phyloP scores from a whole-genome alignment of 805 yeast genomes.

The Metahyphopichia silvanorum region DNA sequence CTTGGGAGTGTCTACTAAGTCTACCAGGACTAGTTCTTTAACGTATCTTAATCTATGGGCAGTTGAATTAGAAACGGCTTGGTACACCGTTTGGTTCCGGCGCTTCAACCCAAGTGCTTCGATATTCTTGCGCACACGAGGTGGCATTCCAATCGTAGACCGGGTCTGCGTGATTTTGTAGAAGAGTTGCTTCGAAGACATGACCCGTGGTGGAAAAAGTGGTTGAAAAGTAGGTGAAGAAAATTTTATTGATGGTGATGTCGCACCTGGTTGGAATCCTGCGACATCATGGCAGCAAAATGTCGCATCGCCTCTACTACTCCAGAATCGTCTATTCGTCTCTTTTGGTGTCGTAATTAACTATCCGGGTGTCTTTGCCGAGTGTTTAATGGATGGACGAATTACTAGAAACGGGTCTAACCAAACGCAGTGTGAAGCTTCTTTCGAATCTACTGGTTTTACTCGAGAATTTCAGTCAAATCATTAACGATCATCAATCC shows the following conservation, averaged over 20 bases:
- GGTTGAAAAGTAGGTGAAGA: neutral
- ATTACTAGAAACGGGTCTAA: constrained; percentile 7
- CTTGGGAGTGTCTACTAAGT: constrained; percentile 56
- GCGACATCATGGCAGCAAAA: neutral
- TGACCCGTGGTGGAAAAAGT: neutral
- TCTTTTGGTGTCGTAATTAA: too few species aligned
- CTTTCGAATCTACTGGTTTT: too few species aligned
- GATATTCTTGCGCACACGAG: constrained; percentile 59
- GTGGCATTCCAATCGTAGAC: constrained; percentile 85
- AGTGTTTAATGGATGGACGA: too few species aligned
- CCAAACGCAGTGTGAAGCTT: constrained; percentile 13
- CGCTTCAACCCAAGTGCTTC: constrained; percentile 69
- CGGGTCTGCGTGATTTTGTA: constrained; percentile 70
- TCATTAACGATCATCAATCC: too few species aligned
- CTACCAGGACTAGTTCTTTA: constrained; percentile 84
- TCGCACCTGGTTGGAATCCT: neutral
- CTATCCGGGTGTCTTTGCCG: too few species aligned
- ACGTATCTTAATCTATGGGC: constrained; percentile 84
- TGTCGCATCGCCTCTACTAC: too few species aligned
- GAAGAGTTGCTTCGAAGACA: constrained; percentile 15
- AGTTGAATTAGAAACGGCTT: constrained; percentile 65
- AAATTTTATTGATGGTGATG: neutral
- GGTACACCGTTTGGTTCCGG: constrained; percentile 74
- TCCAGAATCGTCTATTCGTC: too few species aligned
- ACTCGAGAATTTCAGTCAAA: too few species aligned